These are phyloP conservation scores for Eragrostis nindensis DNA, from an alignment of 176 grass and related monocot species.

Conservation along the genomic window DNA sequence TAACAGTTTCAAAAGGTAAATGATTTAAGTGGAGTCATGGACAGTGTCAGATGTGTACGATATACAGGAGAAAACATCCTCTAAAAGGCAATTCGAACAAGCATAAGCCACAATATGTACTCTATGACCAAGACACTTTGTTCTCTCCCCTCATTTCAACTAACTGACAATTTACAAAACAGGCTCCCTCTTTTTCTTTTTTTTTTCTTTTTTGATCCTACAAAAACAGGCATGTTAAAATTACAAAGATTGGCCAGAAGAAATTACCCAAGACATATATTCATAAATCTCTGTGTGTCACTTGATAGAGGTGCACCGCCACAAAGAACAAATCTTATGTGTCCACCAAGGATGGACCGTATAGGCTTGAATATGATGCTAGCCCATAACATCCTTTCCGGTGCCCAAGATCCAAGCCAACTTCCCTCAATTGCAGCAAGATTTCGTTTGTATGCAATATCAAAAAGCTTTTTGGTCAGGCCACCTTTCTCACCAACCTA, in stretches of 20 bases:
- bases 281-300: constrained; percentile 89
- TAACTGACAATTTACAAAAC: neutral
- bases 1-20: neutral
- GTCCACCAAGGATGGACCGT: constrained; percentile 72
- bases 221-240: constrained; percentile 10
- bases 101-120: neutral
- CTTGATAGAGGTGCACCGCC: constrained; percentile 78
- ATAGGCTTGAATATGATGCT: constrained; percentile 68
- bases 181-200: too few species aligned
- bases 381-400: constrained; percentile 81
- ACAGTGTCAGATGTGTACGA: neutral
- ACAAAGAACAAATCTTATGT: constrained; percentile 79
- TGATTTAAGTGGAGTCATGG: neutral
- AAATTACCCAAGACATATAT: constrained; percentile 88
- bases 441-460: constrained; percentile 71
- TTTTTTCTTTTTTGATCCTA: too few species aligned
- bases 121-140: neutral
- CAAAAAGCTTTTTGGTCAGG: constrained; percentile 70
- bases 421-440: constrained; percentile 69
- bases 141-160: neutral
- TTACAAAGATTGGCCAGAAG: constrained; percentile 6
- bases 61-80: neutral
- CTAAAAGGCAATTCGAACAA: neutral
- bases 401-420: constrained; percentile 71
- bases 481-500: constrained; percentile 86